These are phyloP conservation scores for Fusarium clavum DNA, from an alignment of 2,329 filamentous ascomycete species.

Conservation along the genomic window DNA sequence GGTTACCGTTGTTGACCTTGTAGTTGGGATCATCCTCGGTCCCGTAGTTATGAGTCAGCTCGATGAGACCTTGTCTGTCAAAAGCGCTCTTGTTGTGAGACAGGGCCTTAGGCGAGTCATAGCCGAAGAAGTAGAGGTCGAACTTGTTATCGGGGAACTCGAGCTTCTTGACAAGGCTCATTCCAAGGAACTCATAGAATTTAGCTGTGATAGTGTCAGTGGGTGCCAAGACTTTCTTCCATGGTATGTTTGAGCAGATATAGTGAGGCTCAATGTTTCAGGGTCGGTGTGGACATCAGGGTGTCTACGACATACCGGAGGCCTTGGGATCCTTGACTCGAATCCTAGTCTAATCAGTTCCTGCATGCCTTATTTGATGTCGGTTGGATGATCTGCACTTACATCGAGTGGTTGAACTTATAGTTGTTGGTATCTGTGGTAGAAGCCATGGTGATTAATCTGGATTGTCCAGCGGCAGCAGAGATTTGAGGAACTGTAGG, in stretches of 20 bases:
- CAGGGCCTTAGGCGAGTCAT: constrained; percentile 80
- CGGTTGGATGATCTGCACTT: constrained; percentile 43
- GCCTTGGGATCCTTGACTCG: constrained; percentile 93
- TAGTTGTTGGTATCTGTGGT: constrained; percentile 81
- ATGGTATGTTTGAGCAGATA: neutral
- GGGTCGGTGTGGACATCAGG: constrained; percentile 34
- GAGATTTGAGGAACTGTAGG: constrained; percentile 11
- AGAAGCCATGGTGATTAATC: constrained; percentile 77
- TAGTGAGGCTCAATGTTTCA: neutral
- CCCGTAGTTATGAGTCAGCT: constrained; percentile 87
- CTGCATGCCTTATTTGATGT: constrained; percentile 9
- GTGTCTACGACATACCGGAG: constrained; percentile 65
- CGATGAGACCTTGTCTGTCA: constrained; percentile 90
- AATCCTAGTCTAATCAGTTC: constrained; percentile 67
- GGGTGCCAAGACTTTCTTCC: neutral
- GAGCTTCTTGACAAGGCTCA: constrained; percentile 84
- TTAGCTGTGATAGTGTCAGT: constrained; percentile 67
- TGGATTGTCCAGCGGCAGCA: constrained; percentile 25
- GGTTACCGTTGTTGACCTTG: constrained; percentile 88
- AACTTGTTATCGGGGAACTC: constrained; percentile 90
- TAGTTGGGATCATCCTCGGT: constrained; percentile 87
- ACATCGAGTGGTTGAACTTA: constrained; percentile 92
- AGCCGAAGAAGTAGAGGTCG: constrained; percentile 94
- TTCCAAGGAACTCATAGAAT: constrained; percentile 93
- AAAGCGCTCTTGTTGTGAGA: constrained; percentile 77